Base-by-base conservation (phyloP, 2,329 filamentous ascomycete species). In the Phaeosphaeria sp. region DNA sequence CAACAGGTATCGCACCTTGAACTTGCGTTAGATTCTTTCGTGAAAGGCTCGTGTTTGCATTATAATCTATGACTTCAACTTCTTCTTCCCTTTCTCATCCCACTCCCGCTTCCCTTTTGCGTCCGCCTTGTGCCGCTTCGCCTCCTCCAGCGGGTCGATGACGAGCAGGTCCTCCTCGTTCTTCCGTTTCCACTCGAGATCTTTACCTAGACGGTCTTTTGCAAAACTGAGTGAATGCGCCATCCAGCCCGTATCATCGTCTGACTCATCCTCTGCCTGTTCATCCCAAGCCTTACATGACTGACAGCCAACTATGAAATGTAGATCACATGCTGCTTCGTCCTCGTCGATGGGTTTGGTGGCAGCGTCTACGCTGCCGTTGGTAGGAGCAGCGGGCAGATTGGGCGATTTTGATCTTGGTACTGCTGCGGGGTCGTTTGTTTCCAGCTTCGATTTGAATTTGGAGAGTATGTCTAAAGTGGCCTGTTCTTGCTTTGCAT, bases 231-330 rank as follows among this genome's bases (percentile, higher is more conserved):
- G 82, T 10, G 87, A 84, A 75, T 98, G 94, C 3, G 87, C 87
- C 87, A 97, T 91, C 93, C 94, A 98, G 7, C 88, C 89, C 49
- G 85, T 83, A 51, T 83, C 81, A 17, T 82, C 80, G 2, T 79
- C 78, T 36, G 85, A 87, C 52, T 89, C 87, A 33, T 83, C 84
- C 41, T 85, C 81, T 53, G 87, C 82, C 23, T 87, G 89, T 62
- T 90, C 88, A 20, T 96, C 90, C 92, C 93, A 97, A 0, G 89
- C 86, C 57, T 87, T 88, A 76, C 95, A 98, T 46, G 92, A 97
- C 73, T 97, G 92, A 76, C 95, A 99, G 69, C 96, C 91, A 49
- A 90, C 91, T 62, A 99, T 96, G 77, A 98, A 99, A 75, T 99
- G 95, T 36, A 99, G 80, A 75, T 98, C 95, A 72, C 95, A 99